Percentiles rank a stretch among this genome's conserved stretches.
These are phyloP conservation scores for Penicillium maclennaniae DNA, from an alignment of 495 filamentous ascomycete species.

Conservation along the genomic window DNA sequence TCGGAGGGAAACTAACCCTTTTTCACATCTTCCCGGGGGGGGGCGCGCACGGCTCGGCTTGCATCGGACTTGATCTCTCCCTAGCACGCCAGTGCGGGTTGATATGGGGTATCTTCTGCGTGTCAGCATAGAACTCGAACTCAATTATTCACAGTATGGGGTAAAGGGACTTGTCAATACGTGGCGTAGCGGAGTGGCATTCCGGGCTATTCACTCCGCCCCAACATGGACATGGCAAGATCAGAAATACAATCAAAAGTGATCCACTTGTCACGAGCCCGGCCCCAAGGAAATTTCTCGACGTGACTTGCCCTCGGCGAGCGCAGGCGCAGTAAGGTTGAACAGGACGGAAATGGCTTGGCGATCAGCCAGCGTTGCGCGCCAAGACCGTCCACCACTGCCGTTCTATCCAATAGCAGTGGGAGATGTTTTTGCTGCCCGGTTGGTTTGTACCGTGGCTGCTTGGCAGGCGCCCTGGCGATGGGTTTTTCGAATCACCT, in stretches of 20 bases:
- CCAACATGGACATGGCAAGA: too few relatives aligned
- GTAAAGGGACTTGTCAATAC: not conserved
- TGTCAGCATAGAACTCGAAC: not conserved
- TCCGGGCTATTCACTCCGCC: too few relatives aligned
- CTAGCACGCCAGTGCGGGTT: not conserved
- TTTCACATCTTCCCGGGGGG: not conserved
- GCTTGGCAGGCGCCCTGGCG: not conserved
- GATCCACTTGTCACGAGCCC: not conserved
- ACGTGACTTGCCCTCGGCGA: not conserved
- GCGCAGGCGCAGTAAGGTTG: not conserved
- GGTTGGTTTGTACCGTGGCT: not conserved
- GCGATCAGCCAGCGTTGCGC: slow-evolving; percentile 10
- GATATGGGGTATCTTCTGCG: not conserved
- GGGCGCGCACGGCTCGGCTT: slow-evolving; percentile 6
- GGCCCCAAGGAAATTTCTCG: not conserved
- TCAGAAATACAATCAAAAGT: too few relatives aligned
- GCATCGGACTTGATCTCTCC: not conserved
- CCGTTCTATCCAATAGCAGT: not conserved
- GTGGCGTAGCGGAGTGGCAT: too few relatives aligned
- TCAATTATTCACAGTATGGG: not conserved
- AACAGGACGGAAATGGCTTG: not conserved
- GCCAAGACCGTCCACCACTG: slow-evolving; percentile 6
- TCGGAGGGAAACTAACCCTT: slow-evolving; percentile 5
- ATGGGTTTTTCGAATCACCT: not conserved
- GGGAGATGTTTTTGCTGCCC: not conserved